Evolutionary conservation across 164 flowering plant species (phyloP).

Genomic region (Vitis labrusca): DNA sequence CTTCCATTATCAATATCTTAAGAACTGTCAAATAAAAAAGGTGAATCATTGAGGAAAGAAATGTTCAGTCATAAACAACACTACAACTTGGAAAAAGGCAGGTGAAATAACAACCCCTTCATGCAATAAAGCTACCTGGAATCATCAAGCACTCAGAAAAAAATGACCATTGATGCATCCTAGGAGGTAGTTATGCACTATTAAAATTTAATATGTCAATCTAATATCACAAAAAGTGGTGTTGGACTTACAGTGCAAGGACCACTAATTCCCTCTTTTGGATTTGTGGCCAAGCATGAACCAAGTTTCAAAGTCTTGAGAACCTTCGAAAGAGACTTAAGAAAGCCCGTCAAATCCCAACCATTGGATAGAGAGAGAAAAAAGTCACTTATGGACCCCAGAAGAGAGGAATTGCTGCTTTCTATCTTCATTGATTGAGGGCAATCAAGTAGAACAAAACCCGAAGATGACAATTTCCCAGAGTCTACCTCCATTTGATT

Average conservation of each 20-base stretch:
- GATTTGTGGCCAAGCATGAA: conserved; percentile 40
- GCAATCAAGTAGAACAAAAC: conserved; percentile 84
- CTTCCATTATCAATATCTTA: too few species aligned
- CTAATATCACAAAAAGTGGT: not conserved
- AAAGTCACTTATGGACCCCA: conserved; percentile 91
- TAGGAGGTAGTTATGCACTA: not conserved
- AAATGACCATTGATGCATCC: too few species aligned
- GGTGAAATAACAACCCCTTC: too few species aligned
- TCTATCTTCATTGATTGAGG: conserved; percentile 88
- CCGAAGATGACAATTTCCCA: conserved; percentile 69
- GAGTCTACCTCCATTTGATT: conserved; percentile 69
- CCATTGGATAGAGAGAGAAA: conserved; percentile 84
- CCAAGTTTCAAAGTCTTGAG: conserved; percentile 70
- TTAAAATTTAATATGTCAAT: not conserved
- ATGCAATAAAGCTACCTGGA: too few species aligned
- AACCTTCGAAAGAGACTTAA: conserved; percentile 79
- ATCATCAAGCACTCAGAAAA: too few species aligned
- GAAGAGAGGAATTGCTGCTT: conserved; percentile 60
- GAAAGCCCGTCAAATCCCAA: conserved; percentile 85
- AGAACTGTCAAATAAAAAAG: too few species aligned
- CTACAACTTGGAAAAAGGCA: too few species aligned
- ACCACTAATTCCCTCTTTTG: conserved; percentile 71
- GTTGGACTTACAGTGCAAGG: conserved; percentile 67
- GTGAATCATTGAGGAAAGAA: too few species aligned
- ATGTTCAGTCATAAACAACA: too few species aligned